Conservation (phyloP, 2,329 filamentous ascomycete genomes). For the Exserohilum rostratum region DNA sequence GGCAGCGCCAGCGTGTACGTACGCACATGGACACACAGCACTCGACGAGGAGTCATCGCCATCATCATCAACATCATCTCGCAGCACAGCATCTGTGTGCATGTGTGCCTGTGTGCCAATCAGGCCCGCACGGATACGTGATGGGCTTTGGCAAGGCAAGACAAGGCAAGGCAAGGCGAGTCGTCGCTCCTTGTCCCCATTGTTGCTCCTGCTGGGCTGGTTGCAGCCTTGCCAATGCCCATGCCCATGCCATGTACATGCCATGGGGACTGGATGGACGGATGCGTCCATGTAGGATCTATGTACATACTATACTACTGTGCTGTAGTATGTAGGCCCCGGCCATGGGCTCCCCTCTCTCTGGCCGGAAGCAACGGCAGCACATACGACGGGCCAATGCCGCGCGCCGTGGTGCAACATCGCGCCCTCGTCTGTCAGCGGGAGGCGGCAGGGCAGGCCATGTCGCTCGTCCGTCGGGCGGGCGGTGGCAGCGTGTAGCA, state of each 20-base stretch:
- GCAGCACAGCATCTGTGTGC: conserved; percentile 12
- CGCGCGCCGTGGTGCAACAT: too few species aligned
- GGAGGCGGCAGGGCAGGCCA: conserved; percentile 1
- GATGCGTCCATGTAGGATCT: too few species aligned
- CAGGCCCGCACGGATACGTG: too few species aligned
- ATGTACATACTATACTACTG: too few species aligned
- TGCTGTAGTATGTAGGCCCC: neutral
- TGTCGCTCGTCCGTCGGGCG: neutral
- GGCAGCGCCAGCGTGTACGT: conserved; percentile 8
- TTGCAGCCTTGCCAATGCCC: conserved; percentile 14
- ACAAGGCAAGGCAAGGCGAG: too few species aligned
- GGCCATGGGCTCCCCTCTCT: conserved; percentile 1
- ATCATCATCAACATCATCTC: too few species aligned
- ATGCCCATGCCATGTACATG: too few species aligned
- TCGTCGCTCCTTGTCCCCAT: too few species aligned
- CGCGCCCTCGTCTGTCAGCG: conserved; percentile 2
- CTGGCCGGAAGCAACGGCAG: conserved; percentile 25
- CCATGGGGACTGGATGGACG: too few species aligned
- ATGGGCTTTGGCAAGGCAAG: too few species aligned
- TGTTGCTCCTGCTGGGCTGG: too few species aligned
- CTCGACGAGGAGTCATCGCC: conserved; percentile 13
- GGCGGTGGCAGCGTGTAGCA: neutral
- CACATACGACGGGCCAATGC: conserved; percentile 1
- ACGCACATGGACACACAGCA: neutral
- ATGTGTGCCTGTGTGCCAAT: neutral